These are phyloP conservation scores for Fusarium buharicum DNA, from an alignment of 2,329 filamentous ascomycete species.

Conservation along the genomic window DNA sequence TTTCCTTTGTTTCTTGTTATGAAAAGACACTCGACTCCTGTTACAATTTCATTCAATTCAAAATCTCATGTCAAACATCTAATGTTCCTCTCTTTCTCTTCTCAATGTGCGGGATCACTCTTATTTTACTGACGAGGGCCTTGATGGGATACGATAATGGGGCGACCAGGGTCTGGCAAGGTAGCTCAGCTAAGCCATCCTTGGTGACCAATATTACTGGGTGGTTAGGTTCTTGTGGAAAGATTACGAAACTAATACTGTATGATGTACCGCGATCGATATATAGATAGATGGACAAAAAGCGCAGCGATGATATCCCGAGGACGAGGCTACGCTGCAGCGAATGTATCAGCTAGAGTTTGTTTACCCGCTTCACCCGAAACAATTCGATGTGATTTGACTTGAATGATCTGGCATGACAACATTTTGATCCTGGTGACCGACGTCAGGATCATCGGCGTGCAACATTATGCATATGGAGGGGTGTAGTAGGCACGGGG, in stretches of 20 bases:
- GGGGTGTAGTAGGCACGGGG: slow-evolving; percentile 3
- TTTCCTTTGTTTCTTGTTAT: slow-evolving; percentile 29
- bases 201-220: slow-evolving; percentile 8
- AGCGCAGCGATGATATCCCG: slow-evolving; percentile 19
- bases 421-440: slow-evolving; percentile 15
- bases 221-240: slow-evolving; percentile 12
- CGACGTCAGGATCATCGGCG: slow-evolving; percentile 30
- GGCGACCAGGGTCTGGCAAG: slow-evolving; percentile 19
- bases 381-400: slow-evolving; percentile 5
- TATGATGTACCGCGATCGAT: slow-evolving; percentile 29
- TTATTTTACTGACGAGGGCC: slow-evolving; percentile 6
- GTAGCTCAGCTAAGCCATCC: slow-evolving; percentile 15
- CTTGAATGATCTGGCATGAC: slow-evolving; percentile 22
- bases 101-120: slow-evolving; percentile 25
- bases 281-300: slow-evolving; percentile 31
- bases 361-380: slow-evolving; percentile 1
- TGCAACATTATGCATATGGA: slow-evolving; percentile 19
- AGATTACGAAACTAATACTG: slow-evolving; percentile 30
- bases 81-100: slow-evolving; percentile 12
- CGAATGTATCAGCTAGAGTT: slow-evolving; percentile 13
- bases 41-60: slow-evolving; percentile 33
- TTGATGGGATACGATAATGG: slow-evolving; percentile 19
- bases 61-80: slow-evolving; percentile 31
- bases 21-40: slow-evolving; percentile 44
- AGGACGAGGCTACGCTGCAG: neutral